Evolutionary conservation across 2,329 filamentous ascomycete species (phyloP).

Genomic region (Cercospora zeae-maydis): DNA sequence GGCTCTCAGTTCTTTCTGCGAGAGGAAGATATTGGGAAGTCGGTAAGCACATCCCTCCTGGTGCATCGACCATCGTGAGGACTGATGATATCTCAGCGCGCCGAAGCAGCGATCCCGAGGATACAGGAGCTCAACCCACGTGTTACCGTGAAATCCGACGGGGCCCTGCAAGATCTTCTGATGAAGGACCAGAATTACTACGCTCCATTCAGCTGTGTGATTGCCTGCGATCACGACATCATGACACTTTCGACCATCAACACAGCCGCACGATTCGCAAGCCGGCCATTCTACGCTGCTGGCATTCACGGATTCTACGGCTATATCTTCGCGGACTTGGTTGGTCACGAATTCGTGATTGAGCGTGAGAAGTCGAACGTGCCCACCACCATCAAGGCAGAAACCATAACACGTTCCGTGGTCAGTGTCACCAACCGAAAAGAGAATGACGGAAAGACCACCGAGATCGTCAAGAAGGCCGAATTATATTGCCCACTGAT

Average conservation of each 20-base stretch:
- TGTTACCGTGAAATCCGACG: constrained; percentile 60
- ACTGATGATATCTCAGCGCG: constrained; percentile 53
- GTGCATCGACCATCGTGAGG: not conserved
- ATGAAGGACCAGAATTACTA: constrained; percentile 76
- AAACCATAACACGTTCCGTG: constrained; percentile 75
- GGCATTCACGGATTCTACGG: constrained; percentile 87
- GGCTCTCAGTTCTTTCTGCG: constrained; percentile 68
- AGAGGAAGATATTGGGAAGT: constrained; percentile 69
- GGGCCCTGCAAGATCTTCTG: constrained; percentile 56
- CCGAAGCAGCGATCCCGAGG: constrained; percentile 71
- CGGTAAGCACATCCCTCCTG: constrained; percentile 46
- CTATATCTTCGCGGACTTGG: constrained; percentile 90
- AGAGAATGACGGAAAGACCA: constrained; percentile 61
- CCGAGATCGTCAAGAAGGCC: constrained; percentile 86
- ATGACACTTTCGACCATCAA: constrained; percentile 74
- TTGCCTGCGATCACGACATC: constrained; percentile 83
- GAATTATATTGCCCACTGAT: constrained; percentile 86
- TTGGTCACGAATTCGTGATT: constrained; percentile 84
- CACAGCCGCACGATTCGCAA: constrained; percentile 73
- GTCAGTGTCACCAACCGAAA: constrained; percentile 67
- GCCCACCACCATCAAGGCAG: constrained; percentile 54
- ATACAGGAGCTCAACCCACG: constrained; percentile 86
- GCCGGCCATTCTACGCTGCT: constrained; percentile 82
- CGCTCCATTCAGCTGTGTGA: constrained; percentile 74
- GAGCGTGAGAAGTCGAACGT: constrained; percentile 80